Conservation (phyloP, 2,329 filamentous ascomycete species). For the Metarhizium album region DNA sequence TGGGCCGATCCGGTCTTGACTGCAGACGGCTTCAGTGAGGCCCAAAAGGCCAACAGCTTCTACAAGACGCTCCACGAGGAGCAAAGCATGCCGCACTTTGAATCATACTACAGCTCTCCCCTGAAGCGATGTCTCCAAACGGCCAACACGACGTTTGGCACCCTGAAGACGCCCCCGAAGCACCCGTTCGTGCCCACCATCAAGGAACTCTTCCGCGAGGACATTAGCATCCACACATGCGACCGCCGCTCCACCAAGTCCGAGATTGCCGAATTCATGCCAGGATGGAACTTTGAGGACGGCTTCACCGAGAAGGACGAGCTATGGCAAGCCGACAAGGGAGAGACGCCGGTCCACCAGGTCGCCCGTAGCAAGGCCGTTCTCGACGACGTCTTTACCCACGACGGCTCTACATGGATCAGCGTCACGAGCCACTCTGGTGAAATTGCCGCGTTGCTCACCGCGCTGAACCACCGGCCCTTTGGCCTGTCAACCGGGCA, state of each 20-base stretch:
- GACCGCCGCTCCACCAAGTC: conserved; percentile 47
- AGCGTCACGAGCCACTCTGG: conserved; percentile 51
- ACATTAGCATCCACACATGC: conserved; percentile 58
- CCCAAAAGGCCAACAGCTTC: conserved; percentile 46
- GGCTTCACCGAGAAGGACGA: conserved; percentile 47
- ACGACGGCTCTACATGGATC: conserved; percentile 43
- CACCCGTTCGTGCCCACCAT: conserved; percentile 45
- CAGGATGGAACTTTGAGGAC: conserved; percentile 44
- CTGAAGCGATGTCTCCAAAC: conserved; percentile 53
- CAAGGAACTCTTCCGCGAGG: conserved; percentile 56
- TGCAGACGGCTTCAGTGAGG: conserved; percentile 43
- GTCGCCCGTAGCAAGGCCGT: conserved; percentile 35
- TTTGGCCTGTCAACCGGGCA: conserved; percentile 57
- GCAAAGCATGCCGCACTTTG: conserved; percentile 47
- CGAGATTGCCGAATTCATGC: conserved; percentile 41
- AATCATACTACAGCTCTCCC: conserved; percentile 56
- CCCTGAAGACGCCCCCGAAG: conserved; percentile 37
- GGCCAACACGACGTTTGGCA: conserved; percentile 48
- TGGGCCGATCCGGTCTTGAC: conserved; percentile 59
- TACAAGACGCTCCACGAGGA: conserved; percentile 42
- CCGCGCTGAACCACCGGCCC: conserved; percentile 47
- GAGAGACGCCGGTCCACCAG: conserved; percentile 36
- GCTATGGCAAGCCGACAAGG: conserved; percentile 31
- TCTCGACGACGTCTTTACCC: conserved; percentile 46
- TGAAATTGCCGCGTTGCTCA: conserved; percentile 39